These are phyloP conservation scores for Tetrahymena malaccensis DNA, from an alignment of 73 alveolate genomes.

Conservation along the genomic window DNA sequence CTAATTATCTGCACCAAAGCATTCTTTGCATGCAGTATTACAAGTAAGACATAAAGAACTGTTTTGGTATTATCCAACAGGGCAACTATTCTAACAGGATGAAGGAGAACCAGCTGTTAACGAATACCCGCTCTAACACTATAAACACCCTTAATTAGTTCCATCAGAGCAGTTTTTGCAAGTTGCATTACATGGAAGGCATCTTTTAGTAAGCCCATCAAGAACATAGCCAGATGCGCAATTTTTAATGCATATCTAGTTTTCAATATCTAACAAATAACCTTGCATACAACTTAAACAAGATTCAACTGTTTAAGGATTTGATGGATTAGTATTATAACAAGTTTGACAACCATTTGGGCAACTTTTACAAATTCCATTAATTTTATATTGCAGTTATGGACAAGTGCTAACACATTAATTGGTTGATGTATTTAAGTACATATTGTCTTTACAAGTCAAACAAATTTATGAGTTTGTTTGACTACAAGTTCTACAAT, in stretches of 20 bases:
- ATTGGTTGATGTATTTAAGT: background rate
- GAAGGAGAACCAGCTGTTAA: background rate
- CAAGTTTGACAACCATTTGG: background rate
- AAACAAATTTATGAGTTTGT: background rate
- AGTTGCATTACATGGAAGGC: background rate
- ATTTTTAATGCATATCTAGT: background rate
- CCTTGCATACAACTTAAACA: background rate
- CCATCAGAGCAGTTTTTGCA: background rate
- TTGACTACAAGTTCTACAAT: background rate
- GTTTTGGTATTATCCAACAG: background rate
- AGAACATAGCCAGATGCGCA: background rate
- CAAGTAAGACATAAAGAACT: background rate
- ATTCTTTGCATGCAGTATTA: background rate
- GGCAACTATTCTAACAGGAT: background rate
- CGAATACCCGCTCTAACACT: background rate
- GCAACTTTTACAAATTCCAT: background rate
- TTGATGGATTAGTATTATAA: background rate
- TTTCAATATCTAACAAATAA: background rate
- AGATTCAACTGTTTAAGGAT: background rate
- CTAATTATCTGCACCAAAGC: background rate
- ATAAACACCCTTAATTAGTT: background rate
- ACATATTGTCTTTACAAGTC: background rate
- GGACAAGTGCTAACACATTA: background rate
- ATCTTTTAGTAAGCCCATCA: background rate
- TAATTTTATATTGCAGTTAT: background rate